Base-by-base conservation (phyloP, 176 grass and related monocot species). In the Rhynchospora tenuis region DNA sequence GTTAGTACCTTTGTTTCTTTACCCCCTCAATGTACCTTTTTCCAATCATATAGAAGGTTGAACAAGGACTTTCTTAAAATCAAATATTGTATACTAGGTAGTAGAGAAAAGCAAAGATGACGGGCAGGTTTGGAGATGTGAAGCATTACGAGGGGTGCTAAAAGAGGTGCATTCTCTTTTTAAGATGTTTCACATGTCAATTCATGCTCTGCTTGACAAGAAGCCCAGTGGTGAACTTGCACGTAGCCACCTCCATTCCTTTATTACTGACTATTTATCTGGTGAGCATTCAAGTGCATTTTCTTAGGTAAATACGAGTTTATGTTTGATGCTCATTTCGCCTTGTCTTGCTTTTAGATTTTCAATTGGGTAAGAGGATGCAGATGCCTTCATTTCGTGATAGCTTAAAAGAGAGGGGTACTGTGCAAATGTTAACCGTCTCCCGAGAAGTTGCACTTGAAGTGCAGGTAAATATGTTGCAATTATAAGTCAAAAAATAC, bases 381-480 rank as follows among this genome's bases (percentile, higher is more conserved):
- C 89, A 92, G 82, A 83, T 95, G 78, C 96, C 96, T 23, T 91
- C 91, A 81, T 99, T 93, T 82, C 93, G 89, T 90, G 93, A 92
- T 54, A 86, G 93, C 80, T 84, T 99, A 68, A 95, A 83, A 74
- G 93, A 99, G 75, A 79, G 89, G 61, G 89, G 86, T 86, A 99
- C 89, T 23, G 72, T 99, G 59, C 96, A 99, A 92, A 99, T 99
- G 91, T 69, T 99, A 24, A 99, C 96, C 22, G 71, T 93, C 24
- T 95, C 96, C 72, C 86, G 93, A 73, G 96, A 99, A 92, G 93
- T 93, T 17, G 96, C 96, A 72, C 88, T 99, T 89, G 93, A 99
- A 85, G 88, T 99, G 90, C 96, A 99, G 93, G 96, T 95, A 91
- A 27, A 19, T 55, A 29, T 52, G 73, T 76, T 76, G 26, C 45